Percentiles rank a stretch among this genome's conserved stretches.
Evolutionary conservation across 805 yeast genomes (phyloP).

Genomic region (Saccharomycopsis vini): DNA sequence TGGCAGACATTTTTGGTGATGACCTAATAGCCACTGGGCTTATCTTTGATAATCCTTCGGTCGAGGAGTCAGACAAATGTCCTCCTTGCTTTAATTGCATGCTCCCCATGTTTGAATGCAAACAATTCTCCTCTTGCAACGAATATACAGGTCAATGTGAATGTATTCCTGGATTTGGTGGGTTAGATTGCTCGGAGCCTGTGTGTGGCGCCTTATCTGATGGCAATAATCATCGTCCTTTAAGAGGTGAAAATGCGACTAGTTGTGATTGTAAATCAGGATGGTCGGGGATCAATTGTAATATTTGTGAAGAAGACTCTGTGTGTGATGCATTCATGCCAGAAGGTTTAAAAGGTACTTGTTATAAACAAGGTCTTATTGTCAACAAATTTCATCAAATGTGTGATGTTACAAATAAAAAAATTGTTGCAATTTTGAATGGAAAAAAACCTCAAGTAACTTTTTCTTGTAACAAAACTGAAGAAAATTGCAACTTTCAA

Average conservation of each 20-base stretch:
- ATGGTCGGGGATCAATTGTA: constrained; percentile 94
- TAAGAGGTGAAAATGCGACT: constrained; percentile 33
- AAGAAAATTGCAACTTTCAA: constrained; percentile 72
- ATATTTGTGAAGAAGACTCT: constrained; percentile 62
- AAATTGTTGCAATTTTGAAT: constrained; percentile 68
- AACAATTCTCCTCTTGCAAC: constrained; percentile 86
- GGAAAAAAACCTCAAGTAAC: constrained; percentile 89
- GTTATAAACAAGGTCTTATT: constrained; percentile 77
- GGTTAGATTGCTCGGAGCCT: constrained; percentile 84
- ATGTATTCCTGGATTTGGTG: constrained; percentile 89
- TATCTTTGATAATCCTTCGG: not conserved
- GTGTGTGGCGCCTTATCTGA: constrained; percentile 72
- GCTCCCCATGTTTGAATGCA: constrained; percentile 81
- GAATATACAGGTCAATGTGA: constrained; percentile 85
- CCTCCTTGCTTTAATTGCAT: constrained; percentile 96
- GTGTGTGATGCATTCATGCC: constrained; percentile 88
- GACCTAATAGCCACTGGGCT: not conserved
- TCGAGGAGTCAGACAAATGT: constrained; percentile 37
- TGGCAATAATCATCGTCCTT: constrained; percentile 53
- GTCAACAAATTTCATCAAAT: constrained; percentile 77
- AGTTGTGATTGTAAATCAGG: constrained; percentile 73
- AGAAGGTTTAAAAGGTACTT: constrained; percentile 74
- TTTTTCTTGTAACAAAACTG: constrained; percentile 70
- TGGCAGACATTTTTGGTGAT: not conserved
- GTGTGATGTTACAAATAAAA: constrained; percentile 90